These are phyloP conservation scores for Colletotrichum noveboracense DNA, from an alignment of 2,329 filamentous ascomycete genomes.

Conservation along the genomic window DNA sequence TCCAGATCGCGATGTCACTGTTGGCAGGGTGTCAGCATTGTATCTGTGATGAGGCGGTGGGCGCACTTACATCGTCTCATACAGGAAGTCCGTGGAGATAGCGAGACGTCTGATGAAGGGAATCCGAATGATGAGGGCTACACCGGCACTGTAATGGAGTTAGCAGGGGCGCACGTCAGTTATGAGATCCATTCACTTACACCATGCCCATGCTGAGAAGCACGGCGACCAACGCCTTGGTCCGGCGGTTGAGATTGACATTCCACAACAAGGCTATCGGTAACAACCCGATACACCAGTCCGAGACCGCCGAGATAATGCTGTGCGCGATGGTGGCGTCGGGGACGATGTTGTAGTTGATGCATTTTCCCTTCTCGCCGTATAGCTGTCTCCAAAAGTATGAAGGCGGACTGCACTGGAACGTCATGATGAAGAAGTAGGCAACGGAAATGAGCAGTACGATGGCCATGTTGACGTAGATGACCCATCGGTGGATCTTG, in stretches of 20 bases:
- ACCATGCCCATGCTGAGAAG: conserved; percentile 56
- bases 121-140: conserved; percentile 43
- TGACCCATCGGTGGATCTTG: conserved; percentile 36
- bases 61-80: conserved; percentile 33
- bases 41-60: background rate
- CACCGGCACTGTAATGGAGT: conserved; percentile 36
- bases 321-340: conserved; percentile 51
- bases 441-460: conserved; percentile 39
- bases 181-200: conserved; percentile 33
- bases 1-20: conserved; percentile 37
- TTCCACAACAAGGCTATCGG: conserved; percentile 57
- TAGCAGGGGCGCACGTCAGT: background rate
- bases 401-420: conserved; percentile 54
- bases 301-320: conserved; percentile 46
- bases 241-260: conserved; percentile 51
- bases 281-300: conserved; percentile 54
- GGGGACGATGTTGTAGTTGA: conserved; percentile 43
- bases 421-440: conserved; percentile 51
- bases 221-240: conserved; percentile 49
- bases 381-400: conserved; percentile 53
- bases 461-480: conserved; percentile 36
- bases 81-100: conserved; percentile 32
- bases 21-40: background rate
- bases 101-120: conserved; percentile 32
- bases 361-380: conserved; percentile 42